Base-by-base conservation (phyloP, 352 stramenopile genomes). In the Plasmopara viticola region DNA sequence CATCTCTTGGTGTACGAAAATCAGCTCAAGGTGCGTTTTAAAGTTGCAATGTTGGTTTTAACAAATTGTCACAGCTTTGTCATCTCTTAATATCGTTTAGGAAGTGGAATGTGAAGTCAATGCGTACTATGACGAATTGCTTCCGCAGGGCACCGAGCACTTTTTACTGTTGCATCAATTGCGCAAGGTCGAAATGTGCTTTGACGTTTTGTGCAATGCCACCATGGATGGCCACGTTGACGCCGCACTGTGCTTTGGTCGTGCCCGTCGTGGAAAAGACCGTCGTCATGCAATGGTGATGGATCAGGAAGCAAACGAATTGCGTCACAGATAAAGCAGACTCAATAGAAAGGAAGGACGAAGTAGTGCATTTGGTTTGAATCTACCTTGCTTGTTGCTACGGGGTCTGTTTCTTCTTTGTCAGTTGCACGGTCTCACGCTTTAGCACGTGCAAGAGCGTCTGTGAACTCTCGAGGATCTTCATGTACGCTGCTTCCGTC, bases 391-490 rank as follows among this genome's bases (percentile, higher is more conserved):
- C 31, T 2, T 35, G 10, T 35, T 35, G 31, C 42, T 74, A 90
- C 15, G 82, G 95, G 15, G 84, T 91, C 54, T 97, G 86, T 68
- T 96, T 96, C 75, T 97, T 97, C 84, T 97, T 97, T 35, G 75
- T 96, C n/a, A 97, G 73, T 56, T 95, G 93, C 41, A 95, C 81
- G 0, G 87, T 96, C 66, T 97, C 91, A 14, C 91, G 72, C 70
- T 97, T 97, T 58, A 97, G 88, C 56, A 98, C 92, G 56, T 97
- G 87, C 9, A 98, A 79, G 51, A 98, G 70, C 34, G 92, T 97
- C 66, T 97, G 90, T 37, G 88, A 97, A 53, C 75, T 94, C 69
- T 97, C 90, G 38, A 98, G 69, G 58, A 97, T 98, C 86, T 97
- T 97, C 87, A 96, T 97, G 70, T 97, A 97, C 14, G 92, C 90